These are phyloP conservation scores for Trifolium pratense DNA, from an alignment of 306 rosid genomes.

Conservation along the genomic window DNA sequence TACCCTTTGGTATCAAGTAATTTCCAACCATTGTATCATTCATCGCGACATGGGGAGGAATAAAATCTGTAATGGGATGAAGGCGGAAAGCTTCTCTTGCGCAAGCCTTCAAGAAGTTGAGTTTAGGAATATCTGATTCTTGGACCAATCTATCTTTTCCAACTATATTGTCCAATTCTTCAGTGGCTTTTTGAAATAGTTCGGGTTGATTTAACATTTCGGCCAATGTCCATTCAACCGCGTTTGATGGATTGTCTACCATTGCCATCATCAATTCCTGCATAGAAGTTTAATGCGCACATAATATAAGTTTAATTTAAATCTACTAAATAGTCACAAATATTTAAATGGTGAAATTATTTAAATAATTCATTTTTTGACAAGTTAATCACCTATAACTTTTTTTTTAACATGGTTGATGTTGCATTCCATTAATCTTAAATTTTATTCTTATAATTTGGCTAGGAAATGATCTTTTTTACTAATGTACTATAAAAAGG, in stretches of 20 bases:
- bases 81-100: slow-evolving; percentile 51
- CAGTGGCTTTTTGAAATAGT: slow-evolving; percentile 33
- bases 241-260: slow-evolving; percentile 53
- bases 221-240: slow-evolving; percentile 52
- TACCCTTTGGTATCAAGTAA: slow-evolving; percentile 56
- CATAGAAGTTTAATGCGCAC: neutral
- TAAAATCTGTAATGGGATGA: slow-evolving; percentile 53
- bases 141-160: slow-evolving; percentile 46
- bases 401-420: too few species aligned
- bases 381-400: too few species aligned
- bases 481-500: too few species aligned
- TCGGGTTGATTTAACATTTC: slow-evolving; percentile 53
- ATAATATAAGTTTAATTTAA: neutral
- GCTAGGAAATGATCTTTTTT: too few species aligned
- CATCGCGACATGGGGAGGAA: slow-evolving; percentile 75
- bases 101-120: slow-evolving; percentile 49
- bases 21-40: slow-evolving; percentile 44
- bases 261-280: slow-evolving; percentile 49
- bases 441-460: too few species aligned
- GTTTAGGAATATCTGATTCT: slow-evolving; percentile 52
- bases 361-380: too few species aligned
- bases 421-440: too few species aligned
- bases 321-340: too few species aligned
- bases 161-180: slow-evolving; percentile 49
- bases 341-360: too few species aligned